Conservation (phyloP, 2,329 filamentous ascomycete genomes). For the Monilinia polystroma region DNA sequence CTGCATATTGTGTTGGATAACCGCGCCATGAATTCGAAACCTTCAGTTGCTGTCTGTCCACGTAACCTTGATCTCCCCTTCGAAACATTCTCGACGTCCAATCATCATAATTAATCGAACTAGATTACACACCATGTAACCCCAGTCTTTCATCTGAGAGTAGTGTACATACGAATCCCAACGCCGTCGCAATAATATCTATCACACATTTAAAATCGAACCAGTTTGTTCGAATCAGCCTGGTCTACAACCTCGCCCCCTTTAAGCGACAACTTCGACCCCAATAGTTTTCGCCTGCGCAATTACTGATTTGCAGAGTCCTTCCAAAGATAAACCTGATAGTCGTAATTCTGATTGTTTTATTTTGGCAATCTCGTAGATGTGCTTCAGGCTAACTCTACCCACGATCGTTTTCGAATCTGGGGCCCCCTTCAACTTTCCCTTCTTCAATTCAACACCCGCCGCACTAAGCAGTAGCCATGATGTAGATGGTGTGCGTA, state of each 20-base stretch:
- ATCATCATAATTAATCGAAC: background rate
- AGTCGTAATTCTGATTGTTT: constrained; percentile 78
- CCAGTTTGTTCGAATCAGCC: background rate
- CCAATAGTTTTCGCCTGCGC: constrained; percentile 74
- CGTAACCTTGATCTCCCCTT: background rate
- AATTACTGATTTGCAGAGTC: constrained; percentile 71
- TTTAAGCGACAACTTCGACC: constrained; percentile 64
- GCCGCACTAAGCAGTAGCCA: constrained; percentile 85
- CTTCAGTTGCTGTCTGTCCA: background rate
- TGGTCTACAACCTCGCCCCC: constrained; percentile 7
- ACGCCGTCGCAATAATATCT: constrained; percentile 37
- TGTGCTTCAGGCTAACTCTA: constrained; percentile 85
- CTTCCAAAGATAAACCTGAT: constrained; percentile 68
- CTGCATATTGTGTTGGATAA: background rate
- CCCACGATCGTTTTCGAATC: constrained; percentile 75
- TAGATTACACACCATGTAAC: constrained; percentile 9
- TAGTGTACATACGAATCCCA: constrained; percentile 23
- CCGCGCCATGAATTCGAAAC: background rate
- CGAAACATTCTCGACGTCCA: constrained; percentile 11
- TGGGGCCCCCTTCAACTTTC: constrained; percentile 67
- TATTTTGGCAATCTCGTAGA: constrained; percentile 97
- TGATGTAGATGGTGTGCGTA: constrained; percentile 92
- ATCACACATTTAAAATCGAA: constrained; percentile 15
- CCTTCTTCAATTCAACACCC: constrained; percentile 67
- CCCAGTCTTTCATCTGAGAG: constrained; percentile 5